phyloP scores from a whole-genome alignment of 2,329 filamentous ascomycete species.

The Botryotinia narcissicola region DNA sequence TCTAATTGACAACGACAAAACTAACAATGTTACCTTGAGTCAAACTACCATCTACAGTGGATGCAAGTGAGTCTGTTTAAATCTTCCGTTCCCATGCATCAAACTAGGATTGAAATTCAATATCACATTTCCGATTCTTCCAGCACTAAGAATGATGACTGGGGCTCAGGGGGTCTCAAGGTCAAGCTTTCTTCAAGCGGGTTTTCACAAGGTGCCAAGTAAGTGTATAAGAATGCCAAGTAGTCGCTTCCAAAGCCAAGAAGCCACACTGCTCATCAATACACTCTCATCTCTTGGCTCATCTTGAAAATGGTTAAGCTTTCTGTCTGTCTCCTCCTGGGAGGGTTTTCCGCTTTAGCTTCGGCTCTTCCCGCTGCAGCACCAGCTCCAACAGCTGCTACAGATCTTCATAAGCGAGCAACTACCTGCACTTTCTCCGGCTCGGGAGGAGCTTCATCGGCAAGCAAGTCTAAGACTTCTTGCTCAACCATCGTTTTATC shows the following conservation, averaged over 20 bases:
- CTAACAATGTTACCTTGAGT: neutral
- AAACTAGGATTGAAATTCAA: neutral
- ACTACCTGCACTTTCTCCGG: slow-evolving; percentile 55
- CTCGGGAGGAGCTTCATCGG: slow-evolving; percentile 42
- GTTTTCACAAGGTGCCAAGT: neutral
- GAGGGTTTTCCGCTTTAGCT: slow-evolving; percentile 13
- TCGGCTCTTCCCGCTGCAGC: slow-evolving; percentile 9
- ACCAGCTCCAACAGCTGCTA: slow-evolving; percentile 7
- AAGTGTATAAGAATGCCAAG: slow-evolving; percentile 16
- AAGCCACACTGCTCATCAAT: neutral
- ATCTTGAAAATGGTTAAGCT: slow-evolving; percentile 11
- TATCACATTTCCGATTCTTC: neutral
- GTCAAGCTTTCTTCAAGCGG: neutral
- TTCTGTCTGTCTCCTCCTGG: slow-evolving; percentile 6
- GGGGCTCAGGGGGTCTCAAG: neutral
- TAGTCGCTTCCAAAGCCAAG: neutral
- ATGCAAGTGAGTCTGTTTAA: neutral
- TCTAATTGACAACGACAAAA: neutral
- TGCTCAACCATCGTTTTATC: slow-evolving; percentile 55
- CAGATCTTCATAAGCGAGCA: slow-evolving; percentile 24
- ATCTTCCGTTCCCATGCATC: neutral
- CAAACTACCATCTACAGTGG: neutral
- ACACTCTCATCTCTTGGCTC: neutral
- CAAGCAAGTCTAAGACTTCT: slow-evolving; percentile 47
- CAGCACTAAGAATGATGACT: slow-evolving; percentile 8